Base-by-base conservation (phyloP, 116 monocot genomes). In the Cymodocea nodosa region DNA sequence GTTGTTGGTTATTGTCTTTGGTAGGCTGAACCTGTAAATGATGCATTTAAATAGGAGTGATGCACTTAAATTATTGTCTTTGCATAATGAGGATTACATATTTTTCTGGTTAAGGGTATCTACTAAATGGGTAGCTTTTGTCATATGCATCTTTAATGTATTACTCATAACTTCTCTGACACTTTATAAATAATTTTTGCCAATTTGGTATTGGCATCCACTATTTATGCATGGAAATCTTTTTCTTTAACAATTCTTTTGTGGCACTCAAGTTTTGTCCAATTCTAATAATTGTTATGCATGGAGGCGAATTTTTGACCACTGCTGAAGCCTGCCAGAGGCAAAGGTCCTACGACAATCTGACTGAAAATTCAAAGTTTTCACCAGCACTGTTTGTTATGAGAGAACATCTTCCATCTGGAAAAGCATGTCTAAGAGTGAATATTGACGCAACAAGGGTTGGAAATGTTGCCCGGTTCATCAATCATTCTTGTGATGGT, bases 361-460 rank as follows among this genome's bases (percentile, higher is more conserved):
- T 84, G 52, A 50, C 82, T 22, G 65, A 37, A 10, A 56, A 8
- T 15, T 66, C 64, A 1, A 69, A 40, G 60, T 36, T 84, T 44
- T 78, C 77, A 9, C 83, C 83, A 39, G 90, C 95, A 2, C 87
- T 95, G 50, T 50, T 95, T n/a, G 90, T 90, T 56, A 69, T 90
- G 22, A 76, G 95, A 35, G 87, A 95, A 74, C 95, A 95, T 61
- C 90, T 95, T 24, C 95, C 90, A n/a, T 90, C 90, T 35, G 85
- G 87, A 8, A 85, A 75, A 76, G 79, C 85, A 15, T 90, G 95
- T 56, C 53, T 95, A 35, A 83, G 95, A 61, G 70, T 87, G 14
- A 95, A 95, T 59, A 85, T 95, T 20, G 90, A 95, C 64, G 87
- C 95, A 14, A 95, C 90, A 9, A 78, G 63, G 61, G 40, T 83